Conservation (phyloP, 495 filamentous ascomycete species). For the Elasticomyces elasticus region DNA sequence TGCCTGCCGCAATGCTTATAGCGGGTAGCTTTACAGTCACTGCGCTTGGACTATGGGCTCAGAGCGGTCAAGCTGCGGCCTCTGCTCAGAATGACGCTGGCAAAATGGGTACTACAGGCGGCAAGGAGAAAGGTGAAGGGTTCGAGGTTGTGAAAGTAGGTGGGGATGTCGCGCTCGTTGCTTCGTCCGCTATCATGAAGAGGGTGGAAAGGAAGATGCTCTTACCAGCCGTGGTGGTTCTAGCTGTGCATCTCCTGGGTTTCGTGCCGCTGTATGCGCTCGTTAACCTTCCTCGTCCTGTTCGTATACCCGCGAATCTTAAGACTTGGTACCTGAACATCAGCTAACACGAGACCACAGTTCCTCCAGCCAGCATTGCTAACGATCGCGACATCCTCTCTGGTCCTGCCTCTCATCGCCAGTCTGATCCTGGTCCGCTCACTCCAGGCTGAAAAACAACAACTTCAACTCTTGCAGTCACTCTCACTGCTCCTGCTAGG, state of each 20-base stretch:
- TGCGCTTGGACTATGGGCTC: conserved; percentile 84
- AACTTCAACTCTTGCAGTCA: conserved; percentile 70
- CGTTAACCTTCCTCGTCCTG: conserved; percentile 58
- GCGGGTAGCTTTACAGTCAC: conserved; percentile 92
- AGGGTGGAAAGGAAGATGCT: conserved; percentile 61
- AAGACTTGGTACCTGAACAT: not conserved
- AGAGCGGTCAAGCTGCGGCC: conserved; percentile 48
- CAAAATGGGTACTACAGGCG: conserved; percentile 2
- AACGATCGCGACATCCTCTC: conserved; percentile 47
- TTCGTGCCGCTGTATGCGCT: conserved; percentile 78
- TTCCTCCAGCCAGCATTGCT: conserved; percentile 49
- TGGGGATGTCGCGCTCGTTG: conserved; percentile 30
- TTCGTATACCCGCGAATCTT: conserved; percentile 34
- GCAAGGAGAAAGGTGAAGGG: conserved; percentile 20
- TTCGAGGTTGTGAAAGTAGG: conserved; percentile 28
- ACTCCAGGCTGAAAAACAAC: conserved; percentile 50
- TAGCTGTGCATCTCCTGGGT: conserved; percentile 63
- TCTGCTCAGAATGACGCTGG: not conserved
- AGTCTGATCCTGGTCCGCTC: conserved; percentile 42
- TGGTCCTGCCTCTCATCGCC: conserved; percentile 47
- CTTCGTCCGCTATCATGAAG: conserved; percentile 23
- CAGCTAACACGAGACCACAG: conserved; percentile 28
- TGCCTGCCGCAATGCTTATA: conserved; percentile 92
- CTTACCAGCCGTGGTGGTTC: conserved; percentile 64
- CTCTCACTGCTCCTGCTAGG: conserved; percentile 88